phyloP scores from a whole-genome alignment of 257 asterid species.

The Nicotiana attenuata region DNA sequence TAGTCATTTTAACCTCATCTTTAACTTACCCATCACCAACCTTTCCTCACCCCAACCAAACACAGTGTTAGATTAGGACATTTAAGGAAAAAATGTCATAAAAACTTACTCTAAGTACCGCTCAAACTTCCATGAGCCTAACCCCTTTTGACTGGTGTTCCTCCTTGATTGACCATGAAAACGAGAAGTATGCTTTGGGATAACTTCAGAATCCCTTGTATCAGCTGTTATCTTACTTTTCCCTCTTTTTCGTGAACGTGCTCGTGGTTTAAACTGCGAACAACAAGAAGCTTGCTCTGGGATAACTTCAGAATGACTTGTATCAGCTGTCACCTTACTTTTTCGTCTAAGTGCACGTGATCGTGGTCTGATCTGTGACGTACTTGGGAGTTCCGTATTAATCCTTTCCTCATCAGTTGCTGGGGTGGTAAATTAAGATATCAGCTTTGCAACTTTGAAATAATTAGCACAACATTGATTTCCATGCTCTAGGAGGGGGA shows the following conservation, averaged over 20 bases:
- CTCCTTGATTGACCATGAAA: slow-evolving; percentile 43
- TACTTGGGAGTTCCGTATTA: neutral
- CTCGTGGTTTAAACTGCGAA: neutral
- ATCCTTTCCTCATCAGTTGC: neutral
- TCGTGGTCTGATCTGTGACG: slow-evolving; percentile 2
- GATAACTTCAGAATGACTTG: neutral
- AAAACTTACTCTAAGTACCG: slow-evolving; percentile 41
- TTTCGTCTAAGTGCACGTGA: neutral
- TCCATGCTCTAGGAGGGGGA: neutral
- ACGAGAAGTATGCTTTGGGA: slow-evolving; percentile 23
- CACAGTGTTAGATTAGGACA: neutral
- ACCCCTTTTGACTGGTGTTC: slow-evolving; percentile 26
- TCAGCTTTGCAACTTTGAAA: slow-evolving; percentile 8
- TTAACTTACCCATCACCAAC: neutral
- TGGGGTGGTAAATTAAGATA: neutral
- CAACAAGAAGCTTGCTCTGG: neutral
- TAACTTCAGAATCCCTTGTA: slow-evolving; percentile 18
- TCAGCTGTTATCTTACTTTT: slow-evolving; percentile 4
- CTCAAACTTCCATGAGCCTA: slow-evolving; percentile 40
- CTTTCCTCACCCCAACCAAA: neutral
- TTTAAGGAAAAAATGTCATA: neutral
- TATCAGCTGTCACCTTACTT: slow-evolving; percentile 2
- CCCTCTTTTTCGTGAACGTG: neutral
- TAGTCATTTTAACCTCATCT: neutral
- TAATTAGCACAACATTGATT: slow-evolving; percentile 1